Conservation (phyloP, 176 grass and related monocot species). For the Hsuehochloa calcarea region DNA sequence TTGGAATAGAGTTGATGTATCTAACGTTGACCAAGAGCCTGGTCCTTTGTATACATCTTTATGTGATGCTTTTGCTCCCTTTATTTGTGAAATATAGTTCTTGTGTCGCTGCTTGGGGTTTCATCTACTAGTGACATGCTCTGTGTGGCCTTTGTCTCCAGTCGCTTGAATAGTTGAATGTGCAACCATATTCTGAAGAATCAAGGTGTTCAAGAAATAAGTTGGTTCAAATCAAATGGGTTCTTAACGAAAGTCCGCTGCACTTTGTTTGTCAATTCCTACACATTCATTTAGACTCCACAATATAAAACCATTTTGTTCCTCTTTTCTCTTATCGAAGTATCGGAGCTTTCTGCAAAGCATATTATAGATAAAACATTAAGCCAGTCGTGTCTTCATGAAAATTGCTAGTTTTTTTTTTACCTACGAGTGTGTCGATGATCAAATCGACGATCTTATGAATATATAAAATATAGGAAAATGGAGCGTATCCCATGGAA, state of each 20-base stretch:
- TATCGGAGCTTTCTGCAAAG: neutral
- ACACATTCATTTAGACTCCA: neutral
- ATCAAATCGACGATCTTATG: too few species aligned
- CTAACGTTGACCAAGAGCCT: neutral
- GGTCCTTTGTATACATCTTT: neutral
- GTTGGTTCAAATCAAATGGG: neutral
- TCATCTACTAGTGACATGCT: neutral
- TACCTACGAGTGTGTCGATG: too few species aligned
- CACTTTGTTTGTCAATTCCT: neutral
- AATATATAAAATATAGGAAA: too few species aligned
- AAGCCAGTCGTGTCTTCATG: neutral
- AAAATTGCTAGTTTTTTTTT: neutral
- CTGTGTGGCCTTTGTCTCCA: neutral
- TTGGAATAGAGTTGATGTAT: neutral
- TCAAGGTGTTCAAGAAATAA: neutral
- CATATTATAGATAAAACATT: neutral
- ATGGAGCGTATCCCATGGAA: too few species aligned
- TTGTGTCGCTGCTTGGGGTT: neutral
- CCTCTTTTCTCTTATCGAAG: neutral
- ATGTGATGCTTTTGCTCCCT: neutral
- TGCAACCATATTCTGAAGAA: neutral
- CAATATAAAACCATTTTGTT: neutral
- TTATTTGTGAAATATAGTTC: conserved; percentile 4
- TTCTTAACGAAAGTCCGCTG: neutral
- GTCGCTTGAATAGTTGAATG: neutral